Conservation (phyloP, 352 stramenopile species). For the Phytophthora fragariae region DNA sequence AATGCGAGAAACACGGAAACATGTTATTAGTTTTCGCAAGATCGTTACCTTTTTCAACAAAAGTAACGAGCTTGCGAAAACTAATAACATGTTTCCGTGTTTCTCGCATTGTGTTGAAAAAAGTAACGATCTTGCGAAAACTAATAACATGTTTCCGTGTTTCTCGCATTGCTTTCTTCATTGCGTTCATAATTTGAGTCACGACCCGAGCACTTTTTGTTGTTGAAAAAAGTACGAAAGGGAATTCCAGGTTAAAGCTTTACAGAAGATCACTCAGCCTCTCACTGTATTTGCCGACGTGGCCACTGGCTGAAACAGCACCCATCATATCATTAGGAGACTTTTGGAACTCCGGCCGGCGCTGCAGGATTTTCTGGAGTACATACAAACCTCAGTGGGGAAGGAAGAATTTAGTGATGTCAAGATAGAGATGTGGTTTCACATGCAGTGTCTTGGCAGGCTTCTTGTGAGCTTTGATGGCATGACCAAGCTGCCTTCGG, state of each 20-base stretch:
- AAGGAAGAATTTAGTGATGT: constrained; percentile 24
- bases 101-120: too few relatives aligned
- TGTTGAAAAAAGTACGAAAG: too few relatives aligned
- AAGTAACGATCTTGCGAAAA: constrained; percentile 20
- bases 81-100: constrained; percentile 10
- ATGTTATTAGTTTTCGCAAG: constrained; percentile 19
- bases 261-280: neutral
- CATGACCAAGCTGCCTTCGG: neutral
- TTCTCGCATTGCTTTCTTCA: constrained; percentile 10
- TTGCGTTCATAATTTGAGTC: neutral
- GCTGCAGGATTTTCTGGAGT: constrained; percentile 9
- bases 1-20: constrained; percentile 8
- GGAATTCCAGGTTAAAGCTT: too few relatives aligned
- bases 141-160: constrained; percentile 10
- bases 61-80: constrained; percentile 21
- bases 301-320: constrained; percentile 16
- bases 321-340: neutral
- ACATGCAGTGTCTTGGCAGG: constrained; percentile 21
- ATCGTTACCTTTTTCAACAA: constrained; percentile 20
- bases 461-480: constrained; percentile 17
- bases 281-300: constrained; percentile 17
- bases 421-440: constrained; percentile 20
- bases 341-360: constrained; percentile 4
- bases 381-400: constrained; percentile 10
- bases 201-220: neutral